Evolutionary conservation across 768 basidiomycete species (phyloP).

Genomic region (Rhodotorula diobovata): DNA sequence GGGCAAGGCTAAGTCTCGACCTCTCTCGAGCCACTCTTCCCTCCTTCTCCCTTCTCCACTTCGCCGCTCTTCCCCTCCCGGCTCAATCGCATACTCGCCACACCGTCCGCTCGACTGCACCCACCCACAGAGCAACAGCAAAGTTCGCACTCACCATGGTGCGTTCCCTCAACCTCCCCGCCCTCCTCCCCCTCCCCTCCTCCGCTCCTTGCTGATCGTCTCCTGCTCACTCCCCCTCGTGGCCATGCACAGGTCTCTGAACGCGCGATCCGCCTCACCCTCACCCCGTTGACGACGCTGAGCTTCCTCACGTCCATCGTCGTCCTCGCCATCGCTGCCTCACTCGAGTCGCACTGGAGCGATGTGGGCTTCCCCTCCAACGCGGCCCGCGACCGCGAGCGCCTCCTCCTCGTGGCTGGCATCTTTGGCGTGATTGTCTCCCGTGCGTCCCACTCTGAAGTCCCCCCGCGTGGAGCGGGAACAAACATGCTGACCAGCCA

Average conservation of each 20-base stretch:
- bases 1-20: too few species aligned
- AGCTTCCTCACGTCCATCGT: slow-evolving; percentile 43
- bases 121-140: too few species aligned
- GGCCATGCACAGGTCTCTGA: not conserved
- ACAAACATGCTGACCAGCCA: not conserved
- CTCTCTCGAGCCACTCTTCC: too few species aligned
- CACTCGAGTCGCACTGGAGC: slow-evolving; percentile 42
- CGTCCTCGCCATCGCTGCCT: slow-evolving; percentile 44
- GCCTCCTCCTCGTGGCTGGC: slow-evolving; percentile 40
- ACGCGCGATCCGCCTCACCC: slow-evolving; percentile 9
- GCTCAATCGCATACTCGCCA: not conserved
- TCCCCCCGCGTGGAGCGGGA: not conserved
- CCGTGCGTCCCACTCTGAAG: not conserved
- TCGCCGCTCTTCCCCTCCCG: too few species aligned
- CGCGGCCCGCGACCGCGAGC: slow-evolving; percentile 46
- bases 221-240: too few species aligned
- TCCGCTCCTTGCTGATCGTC: not conserved
- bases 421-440: slow-evolving; percentile 11
- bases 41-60: not conserved
- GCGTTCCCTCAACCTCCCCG: too few species aligned
- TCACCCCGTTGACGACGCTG: slow-evolving; percentile 15
- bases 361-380: slow-evolving; percentile 39
- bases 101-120: too few species aligned
- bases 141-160: too few species aligned
- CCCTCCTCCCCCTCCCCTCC: not conserved